Evolutionary conservation across 225 moss, liverwort and hornwort genomes (phyloP).

Genomic region (Neckera pumila): DNA sequence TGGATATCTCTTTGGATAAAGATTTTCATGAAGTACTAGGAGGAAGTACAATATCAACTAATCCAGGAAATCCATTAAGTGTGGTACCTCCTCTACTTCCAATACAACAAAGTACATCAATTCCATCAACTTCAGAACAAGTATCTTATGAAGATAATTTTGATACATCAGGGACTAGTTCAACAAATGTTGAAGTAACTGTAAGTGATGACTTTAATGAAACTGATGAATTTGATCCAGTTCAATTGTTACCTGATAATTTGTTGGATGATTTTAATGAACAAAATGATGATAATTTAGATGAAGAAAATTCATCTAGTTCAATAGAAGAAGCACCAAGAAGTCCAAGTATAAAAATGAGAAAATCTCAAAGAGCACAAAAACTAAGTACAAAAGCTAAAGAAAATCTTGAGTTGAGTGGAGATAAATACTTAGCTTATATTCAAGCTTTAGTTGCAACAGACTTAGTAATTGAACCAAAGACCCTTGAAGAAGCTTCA

Average conservation of each 20-base stretch:
- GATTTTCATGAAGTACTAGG: neutral
- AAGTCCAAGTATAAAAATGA: neutral
- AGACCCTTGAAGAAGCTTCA: neutral
- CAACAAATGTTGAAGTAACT: neutral
- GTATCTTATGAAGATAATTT: neutral
- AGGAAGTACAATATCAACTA: neutral
- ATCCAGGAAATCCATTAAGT: neutral
- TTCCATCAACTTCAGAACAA: neutral
- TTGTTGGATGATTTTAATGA: neutral
- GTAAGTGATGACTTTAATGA: neutral
- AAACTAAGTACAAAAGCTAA: neutral
- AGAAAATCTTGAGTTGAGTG: neutral
- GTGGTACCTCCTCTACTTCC: no score
- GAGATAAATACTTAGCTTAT: neutral
- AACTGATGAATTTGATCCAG: neutral
- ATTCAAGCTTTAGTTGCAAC: neutral
- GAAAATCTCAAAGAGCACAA: neutral
- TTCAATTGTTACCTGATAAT: neutral
- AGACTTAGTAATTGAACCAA: neutral
- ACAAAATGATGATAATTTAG: neutral
- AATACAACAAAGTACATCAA: neutral
- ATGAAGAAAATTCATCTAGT: neutral
- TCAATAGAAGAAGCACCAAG: neutral
- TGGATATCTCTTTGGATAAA: accelerated
- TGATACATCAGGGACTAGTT: neutral